A percentile compares a stretch with the other conserved stretches of the same genome.
Conservation (phyloP, 768 basidiomycete species). For the Pleurotus tuber-regium region DNA sequence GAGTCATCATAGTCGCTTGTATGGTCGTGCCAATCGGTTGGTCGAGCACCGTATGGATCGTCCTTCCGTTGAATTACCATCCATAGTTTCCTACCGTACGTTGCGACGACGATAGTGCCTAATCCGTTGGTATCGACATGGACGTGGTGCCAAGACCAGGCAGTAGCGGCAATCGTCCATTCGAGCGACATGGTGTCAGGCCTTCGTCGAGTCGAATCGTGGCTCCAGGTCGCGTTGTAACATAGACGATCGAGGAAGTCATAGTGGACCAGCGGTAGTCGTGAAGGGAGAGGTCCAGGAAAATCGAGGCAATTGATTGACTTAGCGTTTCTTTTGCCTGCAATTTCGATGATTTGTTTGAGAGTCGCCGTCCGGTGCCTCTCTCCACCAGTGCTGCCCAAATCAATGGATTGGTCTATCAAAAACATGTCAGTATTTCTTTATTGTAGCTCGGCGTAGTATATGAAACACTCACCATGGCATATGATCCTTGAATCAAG, state of each 20-base stretch:
- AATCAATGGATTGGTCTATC: not conserved
- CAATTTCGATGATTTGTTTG: not conserved
- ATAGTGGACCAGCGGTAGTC: not conserved
- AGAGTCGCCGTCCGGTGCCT: not conserved
- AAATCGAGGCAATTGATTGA: not conserved
- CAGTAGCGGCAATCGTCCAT: not conserved
- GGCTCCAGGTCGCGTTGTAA: not conserved
- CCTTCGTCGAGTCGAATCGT: not conserved
- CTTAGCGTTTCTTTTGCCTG: not conserved
- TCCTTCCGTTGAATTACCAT: not conserved
- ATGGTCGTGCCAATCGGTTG: not conserved
- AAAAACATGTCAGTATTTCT: too few relatives aligned
- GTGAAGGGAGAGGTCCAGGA: not conserved
- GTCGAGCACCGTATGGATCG: not conserved
- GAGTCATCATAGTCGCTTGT: not conserved
- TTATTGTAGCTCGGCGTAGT: too few relatives aligned
- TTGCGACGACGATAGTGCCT: not conserved
- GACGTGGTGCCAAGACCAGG: not conserved
- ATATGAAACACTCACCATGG: too few relatives aligned
- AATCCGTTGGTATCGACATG: not conserved
- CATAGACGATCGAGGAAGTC: not conserved
- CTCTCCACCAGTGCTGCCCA: not conserved
- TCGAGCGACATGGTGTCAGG: not conserved
- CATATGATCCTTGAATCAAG: too few relatives aligned
- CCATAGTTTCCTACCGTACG: not conserved